Percentiles rank a stretch among this genome's conserved stretches.
These are phyloP conservation scores for Knufia fluminis DNA, from an alignment of 2,329 filamentous ascomycete genomes.

Conservation along the genomic window DNA sequence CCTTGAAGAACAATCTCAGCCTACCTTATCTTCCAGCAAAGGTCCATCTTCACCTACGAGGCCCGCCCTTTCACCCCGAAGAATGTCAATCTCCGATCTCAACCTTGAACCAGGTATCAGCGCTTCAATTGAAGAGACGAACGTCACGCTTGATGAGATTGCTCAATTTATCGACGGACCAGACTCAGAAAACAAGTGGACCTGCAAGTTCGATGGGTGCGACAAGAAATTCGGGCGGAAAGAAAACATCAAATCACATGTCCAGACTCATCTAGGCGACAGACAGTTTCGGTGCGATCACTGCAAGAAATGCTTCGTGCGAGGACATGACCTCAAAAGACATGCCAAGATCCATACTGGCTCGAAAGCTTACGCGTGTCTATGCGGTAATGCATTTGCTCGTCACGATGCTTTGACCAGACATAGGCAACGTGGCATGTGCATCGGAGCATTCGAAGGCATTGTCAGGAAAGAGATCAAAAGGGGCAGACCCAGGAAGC, in stretches of 20 bases:
- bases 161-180: slow-evolving; percentile 64
- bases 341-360: slow-evolving; percentile 97
- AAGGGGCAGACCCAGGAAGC: slow-evolving; percentile 57
- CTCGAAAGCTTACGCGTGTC: slow-evolving; percentile 88
- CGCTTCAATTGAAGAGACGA: slow-evolving; percentile 64
- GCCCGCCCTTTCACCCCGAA: slow-evolving; percentile 33
- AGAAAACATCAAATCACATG: slow-evolving; percentile 93
- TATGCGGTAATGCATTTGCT: slow-evolving; percentile 89
- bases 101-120: slow-evolving; percentile 48
- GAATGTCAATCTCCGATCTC: slow-evolving; percentile 38
- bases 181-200: slow-evolving; percentile 63
- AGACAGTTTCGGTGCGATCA: slow-evolving; percentile 89
- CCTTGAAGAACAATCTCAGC: slow-evolving; percentile 14
- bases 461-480: slow-evolving; percentile 58
- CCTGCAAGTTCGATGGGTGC: slow-evolving; percentile 68
- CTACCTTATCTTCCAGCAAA: slow-evolving; percentile 19
- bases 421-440: slow-evolving; percentile 93
- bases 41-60: slow-evolving; percentile 25
- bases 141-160: slow-evolving; percentile 79
- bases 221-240: slow-evolving; percentile 89
- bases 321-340: slow-evolving; percentile 92
- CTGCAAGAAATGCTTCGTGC: slow-evolving; percentile 91
- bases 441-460: slow-evolving; percentile 86
- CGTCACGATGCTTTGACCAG: slow-evolving; percentile 90
- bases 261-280: slow-evolving; percentile 95